Conservation (phyloP, 768 basidiomycete species). For the Lactarius vividus region DNA sequence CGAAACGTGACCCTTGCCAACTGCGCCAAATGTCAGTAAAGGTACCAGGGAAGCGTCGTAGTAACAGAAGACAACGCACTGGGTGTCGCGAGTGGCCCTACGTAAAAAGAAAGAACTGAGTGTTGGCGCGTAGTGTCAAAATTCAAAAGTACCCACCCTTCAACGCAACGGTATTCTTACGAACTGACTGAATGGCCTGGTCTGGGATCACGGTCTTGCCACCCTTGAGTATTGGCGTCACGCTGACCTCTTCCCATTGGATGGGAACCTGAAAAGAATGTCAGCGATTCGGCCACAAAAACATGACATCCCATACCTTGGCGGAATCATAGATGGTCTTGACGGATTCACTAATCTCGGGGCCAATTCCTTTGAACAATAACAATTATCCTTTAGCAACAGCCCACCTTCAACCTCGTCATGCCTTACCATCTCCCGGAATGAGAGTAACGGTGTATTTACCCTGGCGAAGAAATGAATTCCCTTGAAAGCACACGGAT, state of each 20-base stretch:
- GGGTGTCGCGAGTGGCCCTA: slow-evolving; percentile 94
- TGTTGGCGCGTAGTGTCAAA: background rate
- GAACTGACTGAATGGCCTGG: slow-evolving; percentile 83
- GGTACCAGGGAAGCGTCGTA: background rate
- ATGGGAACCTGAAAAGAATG: slow-evolving; percentile 74
- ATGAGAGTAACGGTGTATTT: slow-evolving; percentile 96
- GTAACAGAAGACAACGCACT: slow-evolving; percentile 53
- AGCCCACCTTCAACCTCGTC: slow-evolving; percentile 20
- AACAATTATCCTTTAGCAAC: slow-evolving; percentile 23
- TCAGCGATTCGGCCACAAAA: slow-evolving; percentile 9
- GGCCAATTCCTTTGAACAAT: slow-evolving; percentile 77
- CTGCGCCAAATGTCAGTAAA: slow-evolving; percentile 41
- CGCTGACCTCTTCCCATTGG: slow-evolving; percentile 98
- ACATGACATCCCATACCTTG: slow-evolving; percentile 47
- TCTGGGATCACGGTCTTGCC: slow-evolving; percentile 99
- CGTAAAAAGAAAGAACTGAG: background rate
- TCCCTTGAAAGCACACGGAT: background rate
- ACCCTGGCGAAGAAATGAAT: slow-evolving; percentile 51
- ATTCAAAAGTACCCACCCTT: slow-evolving; percentile 61
- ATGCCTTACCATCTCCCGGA: slow-evolving; percentile 83
- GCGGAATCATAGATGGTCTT: slow-evolving; percentile 92
- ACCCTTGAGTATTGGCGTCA: slow-evolving; percentile 87
- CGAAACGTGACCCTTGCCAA: slow-evolving; percentile 98
- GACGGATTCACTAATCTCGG: slow-evolving; percentile 95
- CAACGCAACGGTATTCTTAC: slow-evolving; percentile 95